A percentile compares a stretch with the other conserved stretches of the same genome.
Evolutionary conservation across 768 basidiomycete species (phyloP).

Genomic region (Hysterangium stoloniferum): DNA sequence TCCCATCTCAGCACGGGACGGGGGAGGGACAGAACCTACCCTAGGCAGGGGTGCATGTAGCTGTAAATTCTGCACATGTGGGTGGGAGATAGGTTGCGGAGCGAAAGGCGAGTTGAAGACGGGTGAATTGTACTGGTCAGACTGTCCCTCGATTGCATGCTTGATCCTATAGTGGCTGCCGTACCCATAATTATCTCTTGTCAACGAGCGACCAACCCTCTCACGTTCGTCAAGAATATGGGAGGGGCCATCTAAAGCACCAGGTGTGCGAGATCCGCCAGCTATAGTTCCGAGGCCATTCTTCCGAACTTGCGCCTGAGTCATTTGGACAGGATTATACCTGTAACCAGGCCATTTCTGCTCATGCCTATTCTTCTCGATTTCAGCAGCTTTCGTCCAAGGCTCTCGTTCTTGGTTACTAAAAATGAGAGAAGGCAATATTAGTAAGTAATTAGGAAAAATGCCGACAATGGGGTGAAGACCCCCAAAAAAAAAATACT

Average conservation of each 20-base stretch:
- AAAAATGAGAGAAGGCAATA: neutral
- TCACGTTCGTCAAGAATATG: no score
- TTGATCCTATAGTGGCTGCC: no score
- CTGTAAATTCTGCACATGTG: neutral
- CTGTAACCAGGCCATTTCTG: conserved; percentile 3
- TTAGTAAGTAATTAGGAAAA: neutral
- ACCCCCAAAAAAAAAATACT: neutral
- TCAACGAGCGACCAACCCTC: no score
- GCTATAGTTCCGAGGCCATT: neutral
- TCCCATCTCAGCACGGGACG: neutral
- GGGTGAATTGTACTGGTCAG: neutral
- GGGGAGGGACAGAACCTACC: conserved; percentile 1
- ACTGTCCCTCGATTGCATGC: neutral
- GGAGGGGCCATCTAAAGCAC: neutral
- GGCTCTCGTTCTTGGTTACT: conserved; percentile 7
- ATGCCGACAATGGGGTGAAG: neutral
- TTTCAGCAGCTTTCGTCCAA: conserved; percentile 6
- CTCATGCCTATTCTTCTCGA: conserved; percentile 9
- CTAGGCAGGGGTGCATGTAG: neutral
- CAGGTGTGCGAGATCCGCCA: neutral
- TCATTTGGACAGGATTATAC: conserved; percentile 9
- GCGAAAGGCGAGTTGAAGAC: neutral
- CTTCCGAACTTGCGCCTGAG: neutral
- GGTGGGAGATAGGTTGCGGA: no score
- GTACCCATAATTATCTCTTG: no score